A percentile compares a stretch with the other conserved stretches of the same genome.
Conservation (phyloP, 768 basidiomycete genomes). For the Kwoniella botswanensis region DNA sequence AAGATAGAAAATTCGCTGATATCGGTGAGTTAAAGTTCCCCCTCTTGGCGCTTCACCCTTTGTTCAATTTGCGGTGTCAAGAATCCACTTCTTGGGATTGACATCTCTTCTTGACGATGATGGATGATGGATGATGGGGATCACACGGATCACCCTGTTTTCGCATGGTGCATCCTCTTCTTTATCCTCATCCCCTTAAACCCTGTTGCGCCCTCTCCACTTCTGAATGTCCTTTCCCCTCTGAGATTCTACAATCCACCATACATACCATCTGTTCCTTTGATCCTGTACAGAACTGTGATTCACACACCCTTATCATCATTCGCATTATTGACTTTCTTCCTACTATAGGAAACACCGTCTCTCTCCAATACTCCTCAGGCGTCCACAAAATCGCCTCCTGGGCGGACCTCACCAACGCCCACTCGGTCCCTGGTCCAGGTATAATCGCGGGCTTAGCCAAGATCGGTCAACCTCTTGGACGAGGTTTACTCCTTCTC, state of each 20-base stretch:
- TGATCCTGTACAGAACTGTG: too few species aligned
- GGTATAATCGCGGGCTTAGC: conserved; percentile 89
- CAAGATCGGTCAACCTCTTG: conserved; percentile 80
- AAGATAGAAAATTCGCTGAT: conserved; percentile 98
- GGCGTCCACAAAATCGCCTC: conserved; percentile 91
- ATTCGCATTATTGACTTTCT: neutral
- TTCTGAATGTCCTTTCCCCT: too few species aligned
- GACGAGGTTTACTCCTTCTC: conserved; percentile 84
- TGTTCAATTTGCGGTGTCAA: neutral
- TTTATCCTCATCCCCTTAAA: too few species aligned
- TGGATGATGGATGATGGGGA: too few species aligned
- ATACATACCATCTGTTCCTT: too few species aligned
- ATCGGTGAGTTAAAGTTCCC: conserved; percentile 69
- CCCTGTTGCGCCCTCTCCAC: too few species aligned
- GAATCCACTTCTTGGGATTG: too few species aligned
- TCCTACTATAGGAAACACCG: conserved; percentile 79
- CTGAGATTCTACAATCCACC: too few species aligned
- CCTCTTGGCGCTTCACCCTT: neutral
- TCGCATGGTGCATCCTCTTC: too few species aligned
- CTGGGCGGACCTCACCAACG: conserved; percentile 98
- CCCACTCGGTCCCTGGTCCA: conserved; percentile 94
- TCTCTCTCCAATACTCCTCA: conserved; percentile 88
- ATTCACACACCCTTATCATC: neutral
- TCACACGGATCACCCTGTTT: too few species aligned
- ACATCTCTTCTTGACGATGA: too few species aligned